Conservation (phyloP, 768 basidiomycete species). For the Psilocybe sp. region DNA sequence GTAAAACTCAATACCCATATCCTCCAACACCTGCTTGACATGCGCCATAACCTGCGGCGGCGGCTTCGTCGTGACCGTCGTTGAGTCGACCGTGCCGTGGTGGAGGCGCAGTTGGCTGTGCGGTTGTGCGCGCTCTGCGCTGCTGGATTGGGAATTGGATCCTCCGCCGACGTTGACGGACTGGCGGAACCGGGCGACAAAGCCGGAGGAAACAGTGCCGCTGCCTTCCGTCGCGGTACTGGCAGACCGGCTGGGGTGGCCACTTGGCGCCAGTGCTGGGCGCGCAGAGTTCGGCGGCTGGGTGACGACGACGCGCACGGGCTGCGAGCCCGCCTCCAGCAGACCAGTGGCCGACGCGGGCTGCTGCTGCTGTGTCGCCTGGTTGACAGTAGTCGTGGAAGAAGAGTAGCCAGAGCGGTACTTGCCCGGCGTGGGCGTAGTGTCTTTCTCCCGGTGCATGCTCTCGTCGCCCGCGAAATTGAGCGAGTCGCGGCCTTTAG, state of each 20-base stretch:
- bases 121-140: conserved; percentile 24
- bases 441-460: conserved; percentile 13
- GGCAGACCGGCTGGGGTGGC: conserved; percentile 42
- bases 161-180: conserved; percentile 44
- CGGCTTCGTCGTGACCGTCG: conserved; percentile 78
- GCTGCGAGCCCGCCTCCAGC: conserved; percentile 16
- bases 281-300: conserved; percentile 26
- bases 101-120: conserved; percentile 69
- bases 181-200: conserved; percentile 48
- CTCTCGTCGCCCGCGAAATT: conserved; percentile 22
- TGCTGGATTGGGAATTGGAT: conserved; percentile 26
- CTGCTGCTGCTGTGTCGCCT: conserved; percentile 13
- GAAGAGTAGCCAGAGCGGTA: conserved; percentile 28
- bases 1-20: conserved; percentile 89
- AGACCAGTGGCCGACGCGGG: conserved; percentile 11
- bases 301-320: conserved; percentile 40
- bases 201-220: conserved; percentile 40
- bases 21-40: conserved; percentile 72
- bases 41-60: conserved; percentile 89
- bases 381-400: conserved; percentile 32
- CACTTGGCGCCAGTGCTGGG: conserved; percentile 20
- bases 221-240: conserved; percentile 40
- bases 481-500: conserved; percentile 45
- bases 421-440: conserved; percentile 26
- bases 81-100: conserved; percentile 89